A percentile compares a stretch with the other conserved stretches of the same genome.
Conservation (phyloP, 495 filamentous ascomycete genomes). For the Chaetomium cochliodes region DNA sequence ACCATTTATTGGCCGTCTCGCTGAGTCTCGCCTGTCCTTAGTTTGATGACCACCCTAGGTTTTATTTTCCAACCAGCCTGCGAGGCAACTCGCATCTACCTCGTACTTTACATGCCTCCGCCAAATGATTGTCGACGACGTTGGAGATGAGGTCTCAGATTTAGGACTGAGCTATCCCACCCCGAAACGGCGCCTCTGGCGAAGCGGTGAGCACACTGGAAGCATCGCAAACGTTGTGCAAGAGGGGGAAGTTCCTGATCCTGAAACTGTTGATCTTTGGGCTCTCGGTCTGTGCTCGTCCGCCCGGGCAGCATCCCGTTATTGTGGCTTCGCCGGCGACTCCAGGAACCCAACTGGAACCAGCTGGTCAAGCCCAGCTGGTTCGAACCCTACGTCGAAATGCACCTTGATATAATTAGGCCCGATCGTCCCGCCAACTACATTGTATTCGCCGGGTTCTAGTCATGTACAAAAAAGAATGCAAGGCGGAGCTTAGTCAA, state of each 20-base stretch:
- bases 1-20: background rate
- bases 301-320: background rate
- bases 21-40: background rate
- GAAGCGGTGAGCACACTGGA: background rate
- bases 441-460: background rate
- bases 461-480: background rate
- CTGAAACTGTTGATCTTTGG: constrained; percentile 8
- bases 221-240: background rate
- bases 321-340: too few relatives aligned
- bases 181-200: background rate
- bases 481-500: background rate
- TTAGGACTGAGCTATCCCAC: background rate
- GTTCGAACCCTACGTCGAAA: too few relatives aligned
- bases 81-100: background rate
- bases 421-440: too few relatives aligned
- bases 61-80: background rate
- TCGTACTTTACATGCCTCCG: too few relatives aligned
- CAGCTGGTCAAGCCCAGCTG: too few relatives aligned
- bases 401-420: too few relatives aligned
- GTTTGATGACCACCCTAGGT: too few relatives aligned
- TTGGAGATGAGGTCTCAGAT: too few relatives aligned
- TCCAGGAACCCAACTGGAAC: too few relatives aligned
- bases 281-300: background rate
- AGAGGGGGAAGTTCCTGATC: background rate
- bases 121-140: background rate